Evolutionary conservation across 1,284 basidiomycete species (phyloP).

Genomic region (Austropuccinia psidii): DNA sequence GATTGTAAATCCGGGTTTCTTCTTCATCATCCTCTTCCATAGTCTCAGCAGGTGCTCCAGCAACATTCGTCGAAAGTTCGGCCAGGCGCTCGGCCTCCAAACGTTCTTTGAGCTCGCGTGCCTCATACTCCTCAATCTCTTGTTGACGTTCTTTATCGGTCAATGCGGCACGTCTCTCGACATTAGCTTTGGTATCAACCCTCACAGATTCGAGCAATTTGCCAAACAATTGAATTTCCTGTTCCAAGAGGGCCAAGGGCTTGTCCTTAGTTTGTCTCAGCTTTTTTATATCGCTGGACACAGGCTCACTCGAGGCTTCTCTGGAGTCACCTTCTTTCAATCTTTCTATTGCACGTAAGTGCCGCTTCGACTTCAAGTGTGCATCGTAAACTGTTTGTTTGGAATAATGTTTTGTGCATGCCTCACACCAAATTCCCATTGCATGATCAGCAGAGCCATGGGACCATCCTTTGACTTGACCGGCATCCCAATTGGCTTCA

Average conservation of each 20-base stretch:
- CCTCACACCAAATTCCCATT: constrained; percentile 83
- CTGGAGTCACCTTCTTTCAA: constrained; percentile 51
- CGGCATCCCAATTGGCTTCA: constrained; percentile 67
- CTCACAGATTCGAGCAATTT: constrained; percentile 61
- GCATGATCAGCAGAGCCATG: constrained; percentile 50
- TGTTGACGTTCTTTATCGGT: constrained; percentile 93
- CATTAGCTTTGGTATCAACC: constrained; percentile 81
- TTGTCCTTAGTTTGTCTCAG: constrained; percentile 38
- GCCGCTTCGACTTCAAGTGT: constrained; percentile 88
- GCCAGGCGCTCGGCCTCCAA: constrained; percentile 59
- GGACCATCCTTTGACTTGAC: constrained; percentile 67
- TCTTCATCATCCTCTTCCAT: constrained; percentile 60
- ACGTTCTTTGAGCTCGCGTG: constrained; percentile 53
- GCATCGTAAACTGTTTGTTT: constrained; percentile 98
- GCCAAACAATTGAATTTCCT: constrained; percentile 35
- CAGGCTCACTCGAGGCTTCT: constrained; percentile 26
- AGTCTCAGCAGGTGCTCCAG: constrained; percentile 44
- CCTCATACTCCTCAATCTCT: constrained; percentile 62
- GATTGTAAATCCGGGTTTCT: constrained; percentile 93
- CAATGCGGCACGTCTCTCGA: constrained; percentile 88
- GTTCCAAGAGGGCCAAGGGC: constrained; percentile 35
- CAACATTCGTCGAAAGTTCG: constrained; percentile 41
- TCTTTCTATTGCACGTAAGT: constrained; percentile 76
- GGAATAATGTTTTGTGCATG: constrained; percentile 86
- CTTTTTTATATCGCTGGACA: constrained; percentile 40